A percentile compares a stretch with the other conserved stretches of the same genome.
phyloP scores from a whole-genome alignment of 116 monocot genomes.

The Zostera marina region DNA sequence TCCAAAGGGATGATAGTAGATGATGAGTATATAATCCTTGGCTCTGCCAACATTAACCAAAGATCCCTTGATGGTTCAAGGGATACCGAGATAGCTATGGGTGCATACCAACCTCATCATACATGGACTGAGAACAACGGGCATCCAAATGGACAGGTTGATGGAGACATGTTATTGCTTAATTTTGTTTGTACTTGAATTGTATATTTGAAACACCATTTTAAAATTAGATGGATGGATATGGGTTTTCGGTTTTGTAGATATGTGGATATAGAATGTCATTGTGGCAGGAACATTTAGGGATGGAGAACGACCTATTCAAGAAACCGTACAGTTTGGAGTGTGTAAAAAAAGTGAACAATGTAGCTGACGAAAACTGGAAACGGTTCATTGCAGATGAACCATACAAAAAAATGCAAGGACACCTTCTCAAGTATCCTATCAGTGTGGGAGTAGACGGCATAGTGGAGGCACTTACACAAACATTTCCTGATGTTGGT shows the following conservation, averaged over 20 bases:
- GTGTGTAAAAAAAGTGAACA: constrained; percentile 25
- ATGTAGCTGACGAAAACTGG: constrained; percentile 41
- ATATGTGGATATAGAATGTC: constrained; percentile 73
- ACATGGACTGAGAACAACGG: constrained; percentile 27
- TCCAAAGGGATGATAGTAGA: constrained; percentile 93
- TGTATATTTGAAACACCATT: not conserved
- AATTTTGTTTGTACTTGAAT: not conserved
- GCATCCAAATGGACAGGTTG: constrained; percentile 76
- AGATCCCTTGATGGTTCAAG: constrained; percentile 75
- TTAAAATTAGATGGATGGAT: no score
- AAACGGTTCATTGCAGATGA: constrained; percentile 12
- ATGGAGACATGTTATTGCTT: constrained; percentile 3
- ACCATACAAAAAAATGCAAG: constrained; percentile 6
- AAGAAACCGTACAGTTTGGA: constrained; percentile 25
- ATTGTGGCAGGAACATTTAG: constrained; percentile 62
- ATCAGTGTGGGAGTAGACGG: constrained; percentile 32
- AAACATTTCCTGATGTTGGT: constrained; percentile 36
- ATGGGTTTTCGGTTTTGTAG: constrained; percentile 2
- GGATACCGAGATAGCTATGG: constrained; percentile 91
- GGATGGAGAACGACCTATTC: constrained; percentile 15
- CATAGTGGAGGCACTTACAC: constrained; percentile 14
- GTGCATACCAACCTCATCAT: constrained; percentile 72
- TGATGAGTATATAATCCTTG: constrained; percentile 77
- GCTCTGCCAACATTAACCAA: constrained; percentile 92
- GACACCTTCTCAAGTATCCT: constrained; percentile 49